These are phyloP conservation scores for Penicillium paxilli DNA, from an alignment of 495 filamentous ascomycete species.

Conservation along the genomic window DNA sequence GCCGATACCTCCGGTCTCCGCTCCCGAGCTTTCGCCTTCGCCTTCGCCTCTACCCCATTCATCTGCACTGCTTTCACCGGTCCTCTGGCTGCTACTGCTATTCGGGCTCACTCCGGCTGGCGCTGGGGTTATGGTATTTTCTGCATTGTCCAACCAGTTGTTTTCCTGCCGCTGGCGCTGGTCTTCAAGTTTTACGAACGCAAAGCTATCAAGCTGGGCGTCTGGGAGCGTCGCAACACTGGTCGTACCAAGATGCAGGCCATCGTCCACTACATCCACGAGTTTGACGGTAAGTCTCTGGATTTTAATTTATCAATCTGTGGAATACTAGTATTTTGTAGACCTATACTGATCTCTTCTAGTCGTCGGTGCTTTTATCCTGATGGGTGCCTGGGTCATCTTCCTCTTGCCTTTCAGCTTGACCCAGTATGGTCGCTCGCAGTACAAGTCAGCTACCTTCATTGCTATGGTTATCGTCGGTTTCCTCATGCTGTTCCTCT, in stretches of 20 bases:
- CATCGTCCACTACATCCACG: conserved; percentile 53
- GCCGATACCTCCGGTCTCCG: conserved; percentile 64
- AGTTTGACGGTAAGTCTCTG: conserved; percentile 56
- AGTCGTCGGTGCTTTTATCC: conserved; percentile 59
- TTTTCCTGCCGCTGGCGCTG: conserved; percentile 49
- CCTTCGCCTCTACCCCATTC: conserved; percentile 59
- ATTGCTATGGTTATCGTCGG: conserved; percentile 61
- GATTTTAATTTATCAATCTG: background rate
- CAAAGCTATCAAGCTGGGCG: conserved; percentile 52
- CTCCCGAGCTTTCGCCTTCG: conserved; percentile 62
- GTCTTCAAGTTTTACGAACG: conserved; percentile 56
- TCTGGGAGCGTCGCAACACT: conserved; percentile 36
- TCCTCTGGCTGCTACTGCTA: conserved; percentile 32
- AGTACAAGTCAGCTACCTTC: conserved; percentile 52
- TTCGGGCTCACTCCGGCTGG: conserved; percentile 53
- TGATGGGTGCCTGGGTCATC: conserved; percentile 58
- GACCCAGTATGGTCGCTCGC: conserved; percentile 42
- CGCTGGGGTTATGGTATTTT: conserved; percentile 67
- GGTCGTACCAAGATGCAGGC: conserved; percentile 47
- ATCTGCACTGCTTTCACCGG: conserved; percentile 49
- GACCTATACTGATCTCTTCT: no score
- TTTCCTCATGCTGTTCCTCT: conserved; percentile 52
- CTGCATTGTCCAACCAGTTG: conserved; percentile 54
- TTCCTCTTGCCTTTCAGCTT: conserved; percentile 66
- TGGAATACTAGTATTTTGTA: conserved; percentile 1